phyloP scores from a whole-genome alignment of 768 basidiomycete species.

The Lyophyllum atratum region DNA sequence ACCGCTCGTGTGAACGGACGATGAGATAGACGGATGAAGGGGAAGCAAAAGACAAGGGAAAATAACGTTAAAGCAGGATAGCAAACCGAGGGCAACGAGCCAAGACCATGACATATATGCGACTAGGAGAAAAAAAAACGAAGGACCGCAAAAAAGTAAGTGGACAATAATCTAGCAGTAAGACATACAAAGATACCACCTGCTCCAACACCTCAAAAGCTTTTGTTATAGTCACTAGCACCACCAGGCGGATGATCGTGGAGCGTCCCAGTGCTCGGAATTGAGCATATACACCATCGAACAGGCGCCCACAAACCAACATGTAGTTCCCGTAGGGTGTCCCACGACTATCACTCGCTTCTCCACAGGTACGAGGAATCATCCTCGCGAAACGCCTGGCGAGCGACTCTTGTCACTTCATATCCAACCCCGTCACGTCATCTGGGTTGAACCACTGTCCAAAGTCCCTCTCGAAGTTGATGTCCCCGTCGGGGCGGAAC shows the following conservation, averaged over 20 bases:
- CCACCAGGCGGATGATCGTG: not conserved
- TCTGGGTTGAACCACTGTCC: conserved; percentile 75
- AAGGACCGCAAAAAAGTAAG: not conserved
- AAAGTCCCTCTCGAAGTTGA: conserved; percentile 76
- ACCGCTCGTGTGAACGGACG: conserved; percentile 7
- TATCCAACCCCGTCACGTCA: conserved; percentile 31
- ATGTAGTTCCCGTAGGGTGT: not conserved
- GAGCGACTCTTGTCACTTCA: conserved; percentile 13
- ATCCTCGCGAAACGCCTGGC: not conserved
- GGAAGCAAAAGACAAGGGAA: not conserved
- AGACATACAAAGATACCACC: conserved; percentile 5
- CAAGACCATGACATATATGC: not conserved
- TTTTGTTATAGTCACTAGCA: not conserved
- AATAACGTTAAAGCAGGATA: conserved; percentile 9
- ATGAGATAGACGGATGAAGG: conserved; percentile 1
- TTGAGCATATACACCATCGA: not conserved
- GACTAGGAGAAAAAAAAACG: not conserved
- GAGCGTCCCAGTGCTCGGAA: conserved; percentile 1
- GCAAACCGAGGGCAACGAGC: conserved; percentile 1
- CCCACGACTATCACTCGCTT: not conserved
- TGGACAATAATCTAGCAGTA: conserved; percentile 10
- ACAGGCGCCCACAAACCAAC: not conserved
- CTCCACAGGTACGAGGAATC: not conserved
- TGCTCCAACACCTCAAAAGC: not conserved
- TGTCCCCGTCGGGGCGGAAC: conserved; percentile 46